Evolutionary conservation across 768 basidiomycete genomes (phyloP).

Genomic region (Paxillus involutus): DNA sequence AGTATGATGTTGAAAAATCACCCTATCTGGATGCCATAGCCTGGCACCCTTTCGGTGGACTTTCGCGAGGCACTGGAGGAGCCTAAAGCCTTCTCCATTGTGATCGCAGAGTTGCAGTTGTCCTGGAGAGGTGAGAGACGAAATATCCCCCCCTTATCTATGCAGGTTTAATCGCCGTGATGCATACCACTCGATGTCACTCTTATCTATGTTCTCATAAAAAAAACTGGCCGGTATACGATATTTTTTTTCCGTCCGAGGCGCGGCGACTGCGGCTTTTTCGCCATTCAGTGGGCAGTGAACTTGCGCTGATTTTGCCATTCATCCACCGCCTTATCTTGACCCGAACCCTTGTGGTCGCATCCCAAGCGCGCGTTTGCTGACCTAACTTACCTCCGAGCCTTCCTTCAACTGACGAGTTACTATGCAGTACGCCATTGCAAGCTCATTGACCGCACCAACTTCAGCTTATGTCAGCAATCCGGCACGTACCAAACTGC

Average conservation of each 20-base stretch:
- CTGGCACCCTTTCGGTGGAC: constrained; percentile 10
- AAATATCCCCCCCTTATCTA: neutral
- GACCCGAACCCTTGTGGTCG: neutral
- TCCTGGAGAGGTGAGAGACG: neutral
- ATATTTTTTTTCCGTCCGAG: constrained; percentile 1
- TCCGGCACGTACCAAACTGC: no score
- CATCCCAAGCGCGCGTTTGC: neutral
- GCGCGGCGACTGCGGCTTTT: constrained; percentile 19
- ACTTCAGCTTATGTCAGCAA: no score
- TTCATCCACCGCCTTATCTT: constrained; percentile 6
- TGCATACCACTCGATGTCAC: no score
- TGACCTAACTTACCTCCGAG: no score
- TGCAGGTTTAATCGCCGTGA: no score
- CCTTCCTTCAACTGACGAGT: no score
- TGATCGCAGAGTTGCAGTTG: neutral
- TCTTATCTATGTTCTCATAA: constrained; percentile 19
- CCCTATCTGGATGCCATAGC: constrained; percentile 35
- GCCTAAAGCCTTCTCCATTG: constrained; percentile 19
- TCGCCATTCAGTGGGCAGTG: constrained; percentile 19
- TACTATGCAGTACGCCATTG: no score
- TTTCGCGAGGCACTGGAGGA: constrained; percentile 9
- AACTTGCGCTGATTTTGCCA: constrained; percentile 29
- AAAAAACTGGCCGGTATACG: neutral
- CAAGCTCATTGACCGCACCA: no score
- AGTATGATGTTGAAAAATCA: neutral